Conservation (phyloP, 2,329 filamentous ascomycete genomes). For the Ciborinia camelliae region DNA sequence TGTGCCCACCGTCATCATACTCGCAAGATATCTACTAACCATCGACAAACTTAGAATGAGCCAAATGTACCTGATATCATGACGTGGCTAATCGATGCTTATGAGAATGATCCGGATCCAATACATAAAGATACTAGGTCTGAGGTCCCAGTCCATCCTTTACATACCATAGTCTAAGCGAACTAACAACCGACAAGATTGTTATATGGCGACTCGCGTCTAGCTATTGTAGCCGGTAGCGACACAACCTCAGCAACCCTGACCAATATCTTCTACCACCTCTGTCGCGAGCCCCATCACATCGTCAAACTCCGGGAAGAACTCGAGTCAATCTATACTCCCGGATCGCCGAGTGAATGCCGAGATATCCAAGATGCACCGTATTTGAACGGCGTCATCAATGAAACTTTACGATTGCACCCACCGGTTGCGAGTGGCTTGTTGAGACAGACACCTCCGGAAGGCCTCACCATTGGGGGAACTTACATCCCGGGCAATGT, state of each 20-base stretch:
- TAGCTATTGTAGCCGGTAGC: slow-evolving; percentile 41
- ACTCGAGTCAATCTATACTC: slow-evolving; percentile 16
- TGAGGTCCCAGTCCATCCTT: neutral
- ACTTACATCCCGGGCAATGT: slow-evolving; percentile 22
- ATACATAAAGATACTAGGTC: neutral
- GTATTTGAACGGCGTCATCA: slow-evolving; percentile 26
- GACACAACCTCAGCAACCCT: slow-evolving; percentile 44
- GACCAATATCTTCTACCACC: slow-evolving; percentile 41
- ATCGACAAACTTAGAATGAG: slow-evolving; percentile 14
- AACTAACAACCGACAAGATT: slow-evolving; percentile 11
- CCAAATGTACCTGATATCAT: slow-evolving; percentile 22
- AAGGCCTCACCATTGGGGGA: slow-evolving; percentile 32
- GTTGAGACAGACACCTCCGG: slow-evolving; percentile 39
- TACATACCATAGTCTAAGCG: slow-evolving; percentile 10
- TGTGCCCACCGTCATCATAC: neutral
- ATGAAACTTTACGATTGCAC: slow-evolving; percentile 26
- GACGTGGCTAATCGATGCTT: slow-evolving; percentile 24
- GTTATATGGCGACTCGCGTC: slow-evolving; percentile 25
- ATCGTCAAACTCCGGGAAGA: slow-evolving; percentile 25
- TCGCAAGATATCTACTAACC: neutral
- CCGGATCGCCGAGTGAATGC: slow-evolving; percentile 19
- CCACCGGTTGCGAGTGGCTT: slow-evolving; percentile 24
- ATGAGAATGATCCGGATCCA: slow-evolving; percentile 19
- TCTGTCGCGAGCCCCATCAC: slow-evolving; percentile 22
- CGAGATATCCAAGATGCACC: slow-evolving; percentile 16